A percentile compares a stretch with the other conserved stretches of the same genome.
These are phyloP conservation scores for Enterocytospora artemiae DNA, from an alignment of 371 early-diverging fungal genomes.

Conservation along the genomic window DNA sequence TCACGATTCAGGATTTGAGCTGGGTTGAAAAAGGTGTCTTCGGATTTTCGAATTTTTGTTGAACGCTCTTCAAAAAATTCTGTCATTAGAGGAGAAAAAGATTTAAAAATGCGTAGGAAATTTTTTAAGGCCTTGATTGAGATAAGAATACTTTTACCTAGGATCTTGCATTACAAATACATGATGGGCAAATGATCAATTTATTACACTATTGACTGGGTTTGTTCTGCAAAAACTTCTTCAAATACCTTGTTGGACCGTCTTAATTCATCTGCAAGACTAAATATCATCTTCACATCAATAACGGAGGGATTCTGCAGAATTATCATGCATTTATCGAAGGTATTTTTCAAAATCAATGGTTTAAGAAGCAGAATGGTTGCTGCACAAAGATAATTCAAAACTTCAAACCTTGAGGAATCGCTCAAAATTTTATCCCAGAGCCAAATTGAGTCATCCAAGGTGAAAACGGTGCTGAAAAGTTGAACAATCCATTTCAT, in stretches of 20 bases:
- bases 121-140: neutral
- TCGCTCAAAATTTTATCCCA: slow-evolving; percentile 58
- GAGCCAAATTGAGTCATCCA: slow-evolving; percentile 45
- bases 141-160: neutral
- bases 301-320: slow-evolving; percentile 33
- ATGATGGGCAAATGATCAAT: too few species aligned
- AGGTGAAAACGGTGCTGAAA: slow-evolving; percentile 48
- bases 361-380: slow-evolving; percentile 39
- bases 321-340: slow-evolving; percentile 39
- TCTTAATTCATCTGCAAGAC: slow-evolving; percentile 41
- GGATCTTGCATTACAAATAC: neutral
- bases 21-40: slow-evolving; percentile 86
- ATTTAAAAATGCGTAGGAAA: neutral
- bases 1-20: slow-evolving; percentile 91
- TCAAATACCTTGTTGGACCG: neutral
- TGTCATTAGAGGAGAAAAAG: neutral
- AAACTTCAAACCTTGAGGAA: slow-evolving; percentile 46
- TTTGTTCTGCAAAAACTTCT: neutral
- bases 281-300: slow-evolving; percentile 42
- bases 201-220: too few species aligned
- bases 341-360: slow-evolving; percentile 34
- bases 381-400: slow-evolving; percentile 49
- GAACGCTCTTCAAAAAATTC: slow-evolving; percentile 25
- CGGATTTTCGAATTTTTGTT: slow-evolving; percentile 33
- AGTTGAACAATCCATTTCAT: slow-evolving; percentile 55